Conservation (phyloP, 2,329 filamentous ascomycete genomes). For the Verticillium dahliae region DNA sequence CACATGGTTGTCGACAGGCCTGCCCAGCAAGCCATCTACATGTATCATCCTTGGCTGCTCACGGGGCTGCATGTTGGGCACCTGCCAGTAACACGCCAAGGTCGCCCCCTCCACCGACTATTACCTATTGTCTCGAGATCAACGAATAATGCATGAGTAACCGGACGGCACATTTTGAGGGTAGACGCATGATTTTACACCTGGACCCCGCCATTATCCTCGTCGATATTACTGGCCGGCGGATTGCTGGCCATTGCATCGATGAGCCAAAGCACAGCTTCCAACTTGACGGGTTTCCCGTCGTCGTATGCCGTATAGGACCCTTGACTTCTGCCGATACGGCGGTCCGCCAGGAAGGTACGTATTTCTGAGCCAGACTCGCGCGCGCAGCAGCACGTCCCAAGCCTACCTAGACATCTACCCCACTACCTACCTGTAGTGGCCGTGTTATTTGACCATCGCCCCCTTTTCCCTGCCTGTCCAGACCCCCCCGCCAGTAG, state of each 20-base stretch:
- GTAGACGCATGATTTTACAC: neutral
- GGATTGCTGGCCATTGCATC: neutral
- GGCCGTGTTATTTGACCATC: neutral
- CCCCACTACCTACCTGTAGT: neutral
- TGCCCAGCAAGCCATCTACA: neutral
- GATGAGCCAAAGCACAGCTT: neutral
- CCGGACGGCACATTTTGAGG: neutral
- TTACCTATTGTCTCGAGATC: neutral
- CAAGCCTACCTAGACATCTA: neutral
- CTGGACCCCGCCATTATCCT: neutral
- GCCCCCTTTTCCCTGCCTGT: neutral
- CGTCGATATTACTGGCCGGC: neutral
- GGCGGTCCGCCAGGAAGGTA: neutral
- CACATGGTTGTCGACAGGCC: neutral
- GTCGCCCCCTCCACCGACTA: neutral
- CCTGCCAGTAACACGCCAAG: neutral
- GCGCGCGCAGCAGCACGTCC: neutral
- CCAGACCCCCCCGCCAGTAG: neutral
- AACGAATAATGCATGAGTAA: neutral
- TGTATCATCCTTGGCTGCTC: neutral
- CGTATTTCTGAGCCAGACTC: neutral
- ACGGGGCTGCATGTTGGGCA: neutral
- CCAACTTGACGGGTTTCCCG: neutral
- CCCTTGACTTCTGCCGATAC: neutral
- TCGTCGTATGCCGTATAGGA: neutral